These are phyloP conservation scores for Omphalotus guepiniiformis DNA, from an alignment of 768 basidiomycete species.

Conservation along the genomic window DNA sequence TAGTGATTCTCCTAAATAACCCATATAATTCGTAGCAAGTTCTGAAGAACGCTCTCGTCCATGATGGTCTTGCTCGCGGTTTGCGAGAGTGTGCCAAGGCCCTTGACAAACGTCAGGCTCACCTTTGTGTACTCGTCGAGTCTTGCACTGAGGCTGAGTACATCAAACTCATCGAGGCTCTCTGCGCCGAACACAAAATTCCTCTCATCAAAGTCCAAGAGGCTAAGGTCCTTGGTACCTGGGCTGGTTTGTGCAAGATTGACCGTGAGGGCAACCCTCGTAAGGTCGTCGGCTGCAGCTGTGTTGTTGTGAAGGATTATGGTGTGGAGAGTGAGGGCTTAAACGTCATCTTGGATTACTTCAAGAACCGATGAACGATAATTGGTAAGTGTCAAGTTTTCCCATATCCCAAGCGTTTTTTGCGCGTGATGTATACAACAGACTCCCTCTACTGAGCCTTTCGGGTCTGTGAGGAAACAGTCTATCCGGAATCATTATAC, in stretches of 20 bases:
- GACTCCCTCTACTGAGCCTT: slow-evolving; percentile 90
- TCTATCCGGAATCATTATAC: slow-evolving; percentile 90
- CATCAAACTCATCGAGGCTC: slow-evolving; percentile 99
- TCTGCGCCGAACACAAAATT: slow-evolving; percentile 99
- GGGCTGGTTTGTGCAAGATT: slow-evolving; percentile 99
- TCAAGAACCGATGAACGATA: slow-evolving; percentile 79
- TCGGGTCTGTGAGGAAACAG: slow-evolving; percentile 60
- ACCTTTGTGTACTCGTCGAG: slow-evolving; percentile 98
- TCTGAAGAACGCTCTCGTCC: slow-evolving; percentile 96
- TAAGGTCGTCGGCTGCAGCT: slow-evolving; percentile 90
- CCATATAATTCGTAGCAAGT: slow-evolving; percentile 84
- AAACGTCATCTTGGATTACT: slow-evolving; percentile 91
- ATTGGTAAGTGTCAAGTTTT: slow-evolving; percentile 25
- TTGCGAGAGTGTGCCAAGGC: slow-evolving; percentile 98
- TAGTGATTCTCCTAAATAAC: slow-evolving; percentile 8
- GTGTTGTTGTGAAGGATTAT: slow-evolving; percentile 98
- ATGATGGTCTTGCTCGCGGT: slow-evolving; percentile 97
- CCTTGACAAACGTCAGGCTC: slow-evolving; percentile 97
- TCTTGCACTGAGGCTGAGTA: slow-evolving; percentile 99
- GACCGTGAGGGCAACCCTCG: slow-evolving; percentile 98
- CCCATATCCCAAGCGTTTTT: slow-evolving; percentile 10
- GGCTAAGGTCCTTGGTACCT: slow-evolving; percentile 95
- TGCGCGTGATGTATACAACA: slow-evolving; percentile 70
- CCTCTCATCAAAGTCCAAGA: slow-evolving; percentile 99
- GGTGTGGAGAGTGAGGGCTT: slow-evolving; percentile 93